Base-by-base conservation (phyloP, 108 stramenopile genomes). In the Discostella pseudostelligera region DNA sequence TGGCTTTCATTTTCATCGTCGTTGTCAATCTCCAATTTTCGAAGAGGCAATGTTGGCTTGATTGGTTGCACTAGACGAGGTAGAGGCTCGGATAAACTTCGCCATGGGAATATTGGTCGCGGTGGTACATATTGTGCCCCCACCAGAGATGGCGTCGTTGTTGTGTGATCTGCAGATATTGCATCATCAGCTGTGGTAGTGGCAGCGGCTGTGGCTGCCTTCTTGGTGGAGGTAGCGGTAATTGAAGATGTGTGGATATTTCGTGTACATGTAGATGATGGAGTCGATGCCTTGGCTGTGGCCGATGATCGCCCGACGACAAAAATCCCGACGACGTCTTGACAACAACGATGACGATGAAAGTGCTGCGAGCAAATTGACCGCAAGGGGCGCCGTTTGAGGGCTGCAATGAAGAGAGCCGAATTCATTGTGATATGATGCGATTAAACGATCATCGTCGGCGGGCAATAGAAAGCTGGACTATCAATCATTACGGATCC, bases 71-170 rank as follows among this genome's bases (percentile, higher is more conserved):
- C 58, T 3, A 66, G 44, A 3, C 72, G 58, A 16, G 72, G 72
- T 0, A 74, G 59, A 25, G 65, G 65, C 54, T 62, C 17, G 4
- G 72, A 50, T 25, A 58, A 66, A 37, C 56, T 56, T 5, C 72
- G 50, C 72, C 72, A 74, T 25, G 72, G 72, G 40, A 74, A 74
- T n/a, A 66, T 45, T 10, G 72, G 53, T 20, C 58, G 46, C 0
- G 72, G 72, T 49, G 65, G 59, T 0, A 74, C 13, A n/a, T 25
- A 14, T 14, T 61, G 44, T 3, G 58, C 59, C 43, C 57, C 40
- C 22, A 20, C 40, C 21, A 17, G 25, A 6, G 50, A 0, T 7
- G 50, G 25, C 25, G 22, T 28, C 3, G 50, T 24, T 21, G 22
- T 14, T 16, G 45, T 42, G 32, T 19, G 40, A 10, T 43, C 39